A percentile compares a stretch with the other conserved stretches of the same genome.
Conservation (phyloP, 1,139 yeast genomes). For the Saccharomyces hybrid region DNA sequence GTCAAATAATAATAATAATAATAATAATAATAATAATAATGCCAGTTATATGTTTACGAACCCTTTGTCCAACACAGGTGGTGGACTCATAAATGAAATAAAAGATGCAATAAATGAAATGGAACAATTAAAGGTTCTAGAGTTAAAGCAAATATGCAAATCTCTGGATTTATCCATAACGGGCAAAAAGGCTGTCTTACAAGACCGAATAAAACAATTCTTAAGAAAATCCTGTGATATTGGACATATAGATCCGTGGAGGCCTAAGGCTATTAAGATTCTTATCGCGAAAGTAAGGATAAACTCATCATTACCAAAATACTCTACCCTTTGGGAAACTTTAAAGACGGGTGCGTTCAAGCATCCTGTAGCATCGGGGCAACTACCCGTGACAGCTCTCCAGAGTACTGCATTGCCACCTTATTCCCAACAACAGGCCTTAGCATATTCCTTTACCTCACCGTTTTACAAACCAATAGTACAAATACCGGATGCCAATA, state of each 20-base stretch:
- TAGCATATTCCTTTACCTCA: conserved; percentile 3
- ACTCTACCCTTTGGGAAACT: conserved; percentile 26
- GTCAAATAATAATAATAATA: not conserved
- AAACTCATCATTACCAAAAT: conserved; percentile 37
- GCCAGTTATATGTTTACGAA: conserved; percentile 1
- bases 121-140: conserved; percentile 25
- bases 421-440: not conserved
- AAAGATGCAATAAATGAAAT: conserved; percentile 18
- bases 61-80: conserved; percentile 7
- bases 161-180: conserved; percentile 38
- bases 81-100: conserved; percentile 23
- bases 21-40: not conserved
- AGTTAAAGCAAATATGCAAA: conserved; percentile 41
- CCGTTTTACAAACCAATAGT: conserved; percentile 43
- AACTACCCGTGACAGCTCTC: conserved; percentile 10
- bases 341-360: conserved; percentile 16
- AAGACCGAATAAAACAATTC: conserved; percentile 39
- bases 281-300: conserved; percentile 36
- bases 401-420: not conserved
- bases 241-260: conserved; percentile 34
- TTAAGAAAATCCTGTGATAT: conserved; percentile 34
- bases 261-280: conserved; percentile 39
- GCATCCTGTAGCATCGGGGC: conserved; percentile 22
- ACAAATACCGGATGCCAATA: conserved; percentile 39
- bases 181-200: conserved; percentile 48